Evolutionary conservation across 2,329 filamentous ascomycete genomes (phyloP).

Genomic region (Neonectria faginata): DNA sequence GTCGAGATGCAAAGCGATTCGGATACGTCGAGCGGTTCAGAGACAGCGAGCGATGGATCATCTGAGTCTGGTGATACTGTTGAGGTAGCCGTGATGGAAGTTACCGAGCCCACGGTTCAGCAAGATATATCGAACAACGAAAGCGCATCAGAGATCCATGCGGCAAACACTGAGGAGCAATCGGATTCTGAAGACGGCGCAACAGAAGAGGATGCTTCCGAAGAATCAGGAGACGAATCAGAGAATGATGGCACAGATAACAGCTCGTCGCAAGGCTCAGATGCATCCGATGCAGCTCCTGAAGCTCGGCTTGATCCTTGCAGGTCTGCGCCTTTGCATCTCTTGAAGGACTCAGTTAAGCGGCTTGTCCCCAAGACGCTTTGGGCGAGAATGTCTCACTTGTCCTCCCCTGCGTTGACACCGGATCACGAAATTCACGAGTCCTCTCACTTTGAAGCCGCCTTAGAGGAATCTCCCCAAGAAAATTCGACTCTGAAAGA

Average conservation of each 20-base stretch:
- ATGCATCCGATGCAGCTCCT: background rate
- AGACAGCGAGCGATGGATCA: background rate
- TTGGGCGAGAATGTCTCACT: constrained; percentile 39
- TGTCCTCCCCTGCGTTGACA: constrained; percentile 15
- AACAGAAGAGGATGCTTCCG: background rate
- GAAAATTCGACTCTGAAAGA: background rate
- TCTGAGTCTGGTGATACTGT: background rate
- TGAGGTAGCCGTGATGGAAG: background rate
- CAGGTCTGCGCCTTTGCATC: constrained; percentile 11
- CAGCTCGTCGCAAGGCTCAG: constrained; percentile 4
- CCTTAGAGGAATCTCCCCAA: background rate
- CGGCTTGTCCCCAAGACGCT: constrained; percentile 41
- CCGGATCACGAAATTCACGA: background rate
- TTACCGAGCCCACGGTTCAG: background rate
- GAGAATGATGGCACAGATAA: background rate
- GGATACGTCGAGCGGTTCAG: constrained; percentile 8
- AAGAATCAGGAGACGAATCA: constrained; percentile 4
- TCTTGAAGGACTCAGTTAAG: constrained; percentile 41
- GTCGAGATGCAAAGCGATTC: constrained; percentile 9
- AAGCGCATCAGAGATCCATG: background rate
- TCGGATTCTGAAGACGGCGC: background rate
- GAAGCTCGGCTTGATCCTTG: background rate
- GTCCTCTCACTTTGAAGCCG: background rate
- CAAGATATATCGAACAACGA: background rate
- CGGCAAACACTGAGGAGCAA: background rate